A percentile compares a stretch with the other conserved stretches of the same genome.
Evolutionary conservation across 1,139 yeast species (phyloP).

Genomic region (Geotrichum macrosporum): DNA sequence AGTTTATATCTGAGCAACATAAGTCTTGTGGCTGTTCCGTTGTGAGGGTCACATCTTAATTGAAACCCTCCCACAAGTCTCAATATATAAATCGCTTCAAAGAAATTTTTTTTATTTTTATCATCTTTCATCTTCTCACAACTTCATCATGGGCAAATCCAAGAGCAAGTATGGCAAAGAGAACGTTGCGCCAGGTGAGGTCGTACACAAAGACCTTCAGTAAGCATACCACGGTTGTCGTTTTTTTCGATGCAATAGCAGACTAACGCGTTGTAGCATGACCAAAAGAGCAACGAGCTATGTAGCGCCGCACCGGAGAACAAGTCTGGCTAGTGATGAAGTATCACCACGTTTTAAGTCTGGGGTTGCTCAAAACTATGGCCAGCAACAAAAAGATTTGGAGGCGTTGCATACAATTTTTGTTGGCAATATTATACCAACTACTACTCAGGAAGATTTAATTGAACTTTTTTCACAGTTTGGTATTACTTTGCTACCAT

Average conservation of each 20-base stretch:
- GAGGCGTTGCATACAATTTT: conserved; percentile 15
- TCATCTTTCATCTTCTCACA: background rate
- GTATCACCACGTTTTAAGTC: too few relatives aligned
- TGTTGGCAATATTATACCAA: conserved; percentile 14
- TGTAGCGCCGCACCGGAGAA: conserved; percentile 9
- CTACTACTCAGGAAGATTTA: conserved; percentile 12
- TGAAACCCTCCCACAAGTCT: background rate
- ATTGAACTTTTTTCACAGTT: conserved; percentile 15
- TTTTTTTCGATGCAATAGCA: too few relatives aligned
- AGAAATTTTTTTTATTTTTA: background rate
- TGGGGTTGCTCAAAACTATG: too few relatives aligned
- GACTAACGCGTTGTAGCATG: too few relatives aligned
- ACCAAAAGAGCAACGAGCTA: conserved; percentile 11
- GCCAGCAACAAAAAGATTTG: background rate
- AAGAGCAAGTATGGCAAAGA: conserved; percentile 2
- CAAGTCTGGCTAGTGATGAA: background rate
- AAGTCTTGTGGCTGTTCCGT: background rate
- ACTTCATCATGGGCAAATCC: conserved; percentile 1
- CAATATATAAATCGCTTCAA: too few relatives aligned
- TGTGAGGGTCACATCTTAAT: background rate
- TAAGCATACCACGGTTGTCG: too few relatives aligned
- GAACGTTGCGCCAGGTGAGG: too few relatives aligned
- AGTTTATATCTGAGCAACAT: too few relatives aligned
- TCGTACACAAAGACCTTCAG: too few relatives aligned
- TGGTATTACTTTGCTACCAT: conserved; percentile 9